Conservation (phyloP, 2,329 filamentous ascomycete species). For the Coniochaeta hoffmannii region DNA sequence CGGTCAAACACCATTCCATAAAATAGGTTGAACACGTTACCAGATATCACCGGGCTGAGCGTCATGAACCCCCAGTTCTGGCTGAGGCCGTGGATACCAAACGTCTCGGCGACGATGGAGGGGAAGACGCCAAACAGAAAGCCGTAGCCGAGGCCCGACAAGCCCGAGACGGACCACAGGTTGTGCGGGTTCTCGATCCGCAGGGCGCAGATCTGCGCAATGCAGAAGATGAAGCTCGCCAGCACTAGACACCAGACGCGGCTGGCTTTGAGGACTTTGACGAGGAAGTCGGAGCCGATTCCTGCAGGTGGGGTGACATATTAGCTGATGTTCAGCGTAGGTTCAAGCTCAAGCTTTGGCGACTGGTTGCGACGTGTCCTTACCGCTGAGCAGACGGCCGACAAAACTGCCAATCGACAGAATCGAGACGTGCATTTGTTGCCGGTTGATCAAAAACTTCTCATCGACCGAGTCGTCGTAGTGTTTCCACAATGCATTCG, state of each 20-base stretch:
- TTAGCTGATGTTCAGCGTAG: too few relatives aligned
- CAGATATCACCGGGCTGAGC: conserved; percentile 75
- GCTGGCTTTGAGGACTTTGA: conserved; percentile 71
- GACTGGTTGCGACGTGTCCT: conserved; percentile 21
- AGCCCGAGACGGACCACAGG: conserved; percentile 69
- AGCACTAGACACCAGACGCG: conserved; percentile 86
- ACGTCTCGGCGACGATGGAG: conserved; percentile 80
- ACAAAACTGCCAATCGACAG: conserved; percentile 83
- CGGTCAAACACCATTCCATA: conserved; percentile 80
- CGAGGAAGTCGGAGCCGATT: conserved; percentile 83
- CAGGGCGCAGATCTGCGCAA: conserved; percentile 72
- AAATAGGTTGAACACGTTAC: conserved; percentile 86
- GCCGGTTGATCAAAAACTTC: conserved; percentile 69
- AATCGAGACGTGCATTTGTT: conserved; percentile 89
- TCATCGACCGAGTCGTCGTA: conserved; percentile 68
- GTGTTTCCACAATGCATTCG: conserved; percentile 79
- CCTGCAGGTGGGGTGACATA: conserved; percentile 34
- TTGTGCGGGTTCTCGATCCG: conserved; percentile 68
- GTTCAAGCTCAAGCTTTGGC: too few relatives aligned
- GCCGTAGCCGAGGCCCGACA: conserved; percentile 86
- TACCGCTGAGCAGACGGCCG: conserved; percentile 72
- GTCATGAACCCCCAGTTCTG: conserved; percentile 98
- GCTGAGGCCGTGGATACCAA: conserved; percentile 80
- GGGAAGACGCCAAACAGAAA: conserved; percentile 93
- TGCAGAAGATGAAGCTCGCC: conserved; percentile 68